These are phyloP conservation scores for Verticillium zaregamsianum DNA, from an alignment of 2,329 filamentous ascomycete genomes.

Conservation along the genomic window DNA sequence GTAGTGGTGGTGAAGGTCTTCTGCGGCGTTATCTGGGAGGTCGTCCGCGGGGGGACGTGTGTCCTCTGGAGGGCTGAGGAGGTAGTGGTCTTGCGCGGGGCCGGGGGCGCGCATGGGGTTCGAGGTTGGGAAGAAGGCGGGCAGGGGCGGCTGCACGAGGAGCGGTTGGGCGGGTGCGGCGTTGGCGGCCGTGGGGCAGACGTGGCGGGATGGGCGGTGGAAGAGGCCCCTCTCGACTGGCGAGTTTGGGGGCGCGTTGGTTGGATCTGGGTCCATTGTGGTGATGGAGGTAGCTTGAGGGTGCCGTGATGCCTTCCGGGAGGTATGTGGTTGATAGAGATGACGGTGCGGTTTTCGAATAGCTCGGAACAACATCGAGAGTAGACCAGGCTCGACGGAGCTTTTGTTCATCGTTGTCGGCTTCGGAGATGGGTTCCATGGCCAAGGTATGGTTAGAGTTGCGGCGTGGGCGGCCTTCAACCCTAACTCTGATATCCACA, in stretches of 20 bases:
- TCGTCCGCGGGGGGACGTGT: neutral
- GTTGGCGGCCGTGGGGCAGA: neutral
- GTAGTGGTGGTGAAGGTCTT: neutral
- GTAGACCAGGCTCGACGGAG: too few species aligned
- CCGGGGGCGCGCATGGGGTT: too few species aligned
- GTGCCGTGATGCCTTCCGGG: too few species aligned
- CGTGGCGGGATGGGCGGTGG: neutral
- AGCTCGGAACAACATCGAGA: too few species aligned
- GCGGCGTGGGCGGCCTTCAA: too few species aligned
- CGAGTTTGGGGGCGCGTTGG: neutral
- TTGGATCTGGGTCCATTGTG: neutral
- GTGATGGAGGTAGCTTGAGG: neutral
- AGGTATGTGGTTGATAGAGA: neutral
- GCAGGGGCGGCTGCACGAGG: too few species aligned
- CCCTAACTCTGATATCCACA: neutral
- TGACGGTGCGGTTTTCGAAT: too few species aligned
- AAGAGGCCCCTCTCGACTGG: neutral
- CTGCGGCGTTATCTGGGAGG: neutral
- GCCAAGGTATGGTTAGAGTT: too few species aligned
- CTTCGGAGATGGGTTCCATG: too few species aligned
- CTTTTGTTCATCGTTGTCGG: too few species aligned
- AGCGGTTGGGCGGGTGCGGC: neutral
- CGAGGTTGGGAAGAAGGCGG: too few species aligned
- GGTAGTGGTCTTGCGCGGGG: neutral
- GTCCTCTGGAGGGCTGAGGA: neutral